phyloP scores from a whole-genome alignment of 441 rosid species.

The Lepidium campestre region DNA sequence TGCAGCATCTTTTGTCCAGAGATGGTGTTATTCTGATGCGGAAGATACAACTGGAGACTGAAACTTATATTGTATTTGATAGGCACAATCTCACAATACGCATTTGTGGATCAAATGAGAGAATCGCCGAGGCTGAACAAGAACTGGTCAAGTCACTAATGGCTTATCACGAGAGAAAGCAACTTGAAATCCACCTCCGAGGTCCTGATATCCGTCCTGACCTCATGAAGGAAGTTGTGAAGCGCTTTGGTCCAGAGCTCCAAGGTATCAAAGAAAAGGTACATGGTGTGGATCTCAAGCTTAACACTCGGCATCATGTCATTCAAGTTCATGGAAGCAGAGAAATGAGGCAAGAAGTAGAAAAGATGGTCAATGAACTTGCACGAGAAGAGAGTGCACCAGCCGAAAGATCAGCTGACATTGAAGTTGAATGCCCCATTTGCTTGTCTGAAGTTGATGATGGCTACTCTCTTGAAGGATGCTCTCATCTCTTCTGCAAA shows the following conservation, averaged over 20 bases:
- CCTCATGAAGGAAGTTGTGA: conserved; percentile 69
- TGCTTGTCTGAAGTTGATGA: conserved; percentile 63
- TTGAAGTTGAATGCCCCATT: conserved; percentile 47
- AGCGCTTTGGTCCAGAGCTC: conserved; percentile 64
- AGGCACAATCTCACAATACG: conserved; percentile 37
- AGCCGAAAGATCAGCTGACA: conserved; percentile 15
- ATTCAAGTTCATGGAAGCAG: conserved; percentile 45
- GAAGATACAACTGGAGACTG: conserved; percentile 48
- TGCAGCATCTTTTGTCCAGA: conserved; percentile 53
- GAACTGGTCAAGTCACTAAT: conserved; percentile 45
- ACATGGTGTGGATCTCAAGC: conserved; percentile 48
- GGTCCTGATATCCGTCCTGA: conserved; percentile 50
- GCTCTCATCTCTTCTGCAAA: conserved; percentile 50
- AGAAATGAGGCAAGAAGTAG: conserved; percentile 48
- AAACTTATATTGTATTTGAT: conserved; percentile 49
- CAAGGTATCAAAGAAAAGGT: conserved; percentile 51
- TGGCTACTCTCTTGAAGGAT: conserved; percentile 53
- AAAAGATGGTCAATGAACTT: conserved; percentile 42
- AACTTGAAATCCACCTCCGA: conserved; percentile 54
- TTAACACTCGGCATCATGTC: conserved; percentile 42
- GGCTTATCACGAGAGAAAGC: conserved; percentile 47
- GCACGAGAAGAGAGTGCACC: conserved; percentile 25
- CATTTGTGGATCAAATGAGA: conserved; percentile 46
- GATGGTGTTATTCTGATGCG: conserved; percentile 46
- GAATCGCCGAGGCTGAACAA: conserved; percentile 39